These are phyloP conservation scores for Kwoniella sp. DNA, from an alignment of 768 basidiomycete species.

Conservation along the genomic window DNA sequence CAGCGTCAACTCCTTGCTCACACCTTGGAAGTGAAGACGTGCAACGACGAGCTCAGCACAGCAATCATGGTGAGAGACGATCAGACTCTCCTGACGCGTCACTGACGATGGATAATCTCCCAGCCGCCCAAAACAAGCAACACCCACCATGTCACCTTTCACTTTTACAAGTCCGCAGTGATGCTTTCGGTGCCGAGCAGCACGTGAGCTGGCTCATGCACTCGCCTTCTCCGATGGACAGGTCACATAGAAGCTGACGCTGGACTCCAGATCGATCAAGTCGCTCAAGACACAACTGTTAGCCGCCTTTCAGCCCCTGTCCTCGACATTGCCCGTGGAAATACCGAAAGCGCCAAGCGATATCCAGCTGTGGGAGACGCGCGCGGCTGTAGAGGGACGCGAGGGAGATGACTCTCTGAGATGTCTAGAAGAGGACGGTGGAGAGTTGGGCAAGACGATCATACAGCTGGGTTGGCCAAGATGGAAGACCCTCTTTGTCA, in stretches of 20 bases:
- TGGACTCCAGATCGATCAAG: constrained; percentile 17
- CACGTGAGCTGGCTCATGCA: constrained; percentile 21
- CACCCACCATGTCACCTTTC: constrained; percentile 37
- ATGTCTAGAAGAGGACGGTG: constrained; percentile 22
- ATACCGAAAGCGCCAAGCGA: constrained; percentile 20
- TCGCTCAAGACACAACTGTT: constrained; percentile 30
- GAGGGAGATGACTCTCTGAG: constrained; percentile 5
- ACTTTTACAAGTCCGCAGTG: constrained; percentile 36
- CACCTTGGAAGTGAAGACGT: too few species aligned
- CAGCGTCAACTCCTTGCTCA: too few species aligned
- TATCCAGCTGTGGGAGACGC: constrained; percentile 29
- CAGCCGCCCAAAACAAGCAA: constrained; percentile 40
- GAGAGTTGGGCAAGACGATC: constrained; percentile 2
- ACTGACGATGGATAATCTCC: too few species aligned
- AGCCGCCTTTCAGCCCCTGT: constrained; percentile 30
- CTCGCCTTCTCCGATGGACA: background rate
- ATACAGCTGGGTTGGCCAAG: constrained; percentile 27
- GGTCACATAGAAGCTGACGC: background rate
- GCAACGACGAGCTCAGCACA: too few species aligned
- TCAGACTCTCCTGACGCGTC: too few species aligned
- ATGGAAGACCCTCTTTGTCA: constrained; percentile 39
- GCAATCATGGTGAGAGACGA: too few species aligned
- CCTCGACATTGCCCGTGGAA: constrained; percentile 2
- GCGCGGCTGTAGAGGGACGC: constrained; percentile 17
- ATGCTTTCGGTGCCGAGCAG: constrained; percentile 33